Conservation (phyloP, 768 basidiomycete species). For the Trametes coccinea region DNA sequence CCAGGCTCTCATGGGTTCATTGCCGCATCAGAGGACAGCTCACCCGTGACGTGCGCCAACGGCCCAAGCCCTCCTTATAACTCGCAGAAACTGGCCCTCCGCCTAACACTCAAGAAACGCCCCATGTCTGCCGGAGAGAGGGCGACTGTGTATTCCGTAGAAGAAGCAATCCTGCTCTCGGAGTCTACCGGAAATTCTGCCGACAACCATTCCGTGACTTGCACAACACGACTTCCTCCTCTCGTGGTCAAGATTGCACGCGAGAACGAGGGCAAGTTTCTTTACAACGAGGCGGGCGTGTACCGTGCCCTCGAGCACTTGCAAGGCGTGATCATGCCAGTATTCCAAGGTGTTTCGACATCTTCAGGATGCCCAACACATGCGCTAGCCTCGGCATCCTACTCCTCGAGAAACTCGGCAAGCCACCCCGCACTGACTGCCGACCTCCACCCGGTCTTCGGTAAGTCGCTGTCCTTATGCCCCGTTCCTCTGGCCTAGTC, state of each 20-base stretch:
- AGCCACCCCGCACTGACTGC: too few relatives aligned
- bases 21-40: too few relatives aligned
- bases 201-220: too few relatives aligned
- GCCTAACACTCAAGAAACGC: too few relatives aligned
- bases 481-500: too few relatives aligned
- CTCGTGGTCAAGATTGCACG: not conserved
- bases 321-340: not conserved
- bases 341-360: not conserved
- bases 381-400: not conserved
- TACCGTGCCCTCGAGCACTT: not conserved
- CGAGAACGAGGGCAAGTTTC: not conserved
- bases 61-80: too few relatives aligned
- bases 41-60: too few relatives aligned
- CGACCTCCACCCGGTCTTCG: too few relatives aligned
- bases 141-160: slow-evolving; percentile 26
- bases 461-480: too few relatives aligned
- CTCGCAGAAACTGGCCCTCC: too few relatives aligned
- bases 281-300: not conserved
- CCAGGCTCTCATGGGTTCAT: too few relatives aligned
- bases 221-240: not conserved
- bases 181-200: slow-evolving; percentile 15
- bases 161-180: not conserved
- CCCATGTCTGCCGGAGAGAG: too few relatives aligned
- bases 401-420: not conserved
- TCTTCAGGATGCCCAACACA: not conserved